Base-by-base conservation (phyloP, 148 eudicot species). In the Diospyros kaki region DNA sequence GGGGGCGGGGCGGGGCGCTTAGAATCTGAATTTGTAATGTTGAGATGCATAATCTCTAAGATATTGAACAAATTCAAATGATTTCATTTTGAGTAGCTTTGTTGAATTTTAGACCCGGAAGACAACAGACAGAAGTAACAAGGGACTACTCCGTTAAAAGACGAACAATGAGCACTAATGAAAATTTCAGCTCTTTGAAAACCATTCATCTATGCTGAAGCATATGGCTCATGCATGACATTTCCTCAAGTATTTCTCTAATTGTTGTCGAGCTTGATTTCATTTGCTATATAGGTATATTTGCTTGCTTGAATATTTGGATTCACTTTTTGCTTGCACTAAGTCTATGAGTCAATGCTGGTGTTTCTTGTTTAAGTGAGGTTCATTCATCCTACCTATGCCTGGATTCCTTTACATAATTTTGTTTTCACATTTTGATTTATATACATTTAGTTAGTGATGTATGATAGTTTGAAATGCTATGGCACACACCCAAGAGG, bases 181-280 rank as follows among this genome's bases (percentile, higher is more conserved):
- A 51, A 50, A 68, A 38, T 67, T 67, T 18, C 41, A 50, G 6
- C 15, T 48, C 58, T 68, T 8, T 40, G 71, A 68, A 68, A 50
- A 15, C 71, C 43, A 68, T n/a, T 45, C 45, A 8, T 45, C 39
- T 66, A 2, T 44, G 56, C 17, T 9, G 48, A 46, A 8, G 14
- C 13, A 18, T 48, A 18, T 67, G 55, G 41, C 7, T 17, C 4
- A 48, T 28, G 4, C 10, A 4, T 17, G 5, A 1, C 61, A 58
- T 4, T 67, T 45, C 45, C 69, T 66, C 38, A 45, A 4, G 18
- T 15, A 58, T 28, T 28, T 58, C 18, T 15, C n/a, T 58, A 8
- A 8, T 48, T 48, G 28, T 58, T 58, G 1, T 58, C 1, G 28
- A 58, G 61, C 68, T 64, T 14, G 45, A 39, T 48, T 8, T 48